Base-by-base conservation (phyloP, 352 stramenopile genomes). In the Phytopythium chamaehyphon region DNA sequence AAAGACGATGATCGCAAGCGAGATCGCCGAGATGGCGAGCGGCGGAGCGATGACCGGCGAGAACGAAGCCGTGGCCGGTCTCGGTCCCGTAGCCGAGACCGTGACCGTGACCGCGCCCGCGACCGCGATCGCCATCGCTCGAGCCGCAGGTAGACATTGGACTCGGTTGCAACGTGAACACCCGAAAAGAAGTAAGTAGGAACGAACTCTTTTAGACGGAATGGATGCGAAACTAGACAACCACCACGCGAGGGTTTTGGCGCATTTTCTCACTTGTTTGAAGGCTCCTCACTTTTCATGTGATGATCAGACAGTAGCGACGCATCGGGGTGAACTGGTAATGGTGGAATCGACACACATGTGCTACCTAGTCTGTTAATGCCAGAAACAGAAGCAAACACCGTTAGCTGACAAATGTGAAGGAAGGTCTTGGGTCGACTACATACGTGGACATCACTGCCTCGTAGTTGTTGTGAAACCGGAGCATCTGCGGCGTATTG, bases 391-490 rank as follows among this genome's bases (percentile, higher is more conserved):
- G 43, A 39, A 2, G 55, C 2, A 55, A 11, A 53, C 3, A 49
- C 5, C 38, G 40, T 31, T 49, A 33, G 23, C 26, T 54, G 16
- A 40, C 19, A 11, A 35, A 36, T 24, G 37, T 38, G 47, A 11
- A 45, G n/a, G n/a, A n/a, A 15, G 52, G 3, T 7, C 40, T 11
- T 23, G 0, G 5, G 35, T 22, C 14, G 21, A 52, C 42, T 24
- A 86, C 79, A 60, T 76, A 90, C 82, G 74, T 65, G 24, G 59
- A 69, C 22, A 84, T 53, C 16, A 90, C 63, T 0, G 72, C 69
- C 26, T 79, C 64, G 63, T 69, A 90, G 45, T 88, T 90, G 48
- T 81, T 71, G 38, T 66, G 72, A 38, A 92, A 92, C 42, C 79
- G 78, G 54, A 60, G 23, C 73, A 93, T 89, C 26, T 80, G 64